Conservation (phyloP, 169 alveolate species). For the Eimeria sp. region DNA sequence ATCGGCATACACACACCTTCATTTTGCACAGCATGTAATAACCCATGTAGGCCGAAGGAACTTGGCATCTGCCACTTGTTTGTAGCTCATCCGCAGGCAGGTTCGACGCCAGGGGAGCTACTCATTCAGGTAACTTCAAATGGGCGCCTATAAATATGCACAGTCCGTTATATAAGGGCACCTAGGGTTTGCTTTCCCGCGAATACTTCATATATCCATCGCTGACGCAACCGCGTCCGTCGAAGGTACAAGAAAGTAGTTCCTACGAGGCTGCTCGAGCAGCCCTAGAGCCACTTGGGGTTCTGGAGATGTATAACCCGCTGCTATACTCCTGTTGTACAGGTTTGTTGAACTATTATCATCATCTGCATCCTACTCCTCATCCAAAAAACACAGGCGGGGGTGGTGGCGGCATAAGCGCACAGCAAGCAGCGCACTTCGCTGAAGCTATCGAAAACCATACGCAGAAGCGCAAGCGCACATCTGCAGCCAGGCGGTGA, state of each 20-base stretch:
- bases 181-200: constrained; percentile 13
- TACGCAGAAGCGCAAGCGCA: constrained; percentile 19
- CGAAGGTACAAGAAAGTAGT: background rate
- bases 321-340: constrained; percentile 42
- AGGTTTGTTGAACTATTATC: background rate
- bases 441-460: constrained; percentile 4
- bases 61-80: constrained; percentile 39
- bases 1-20: background rate
- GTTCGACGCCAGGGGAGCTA: constrained; percentile 13
- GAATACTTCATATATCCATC: constrained; percentile 18
- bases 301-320: constrained; percentile 43
- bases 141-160: background rate
- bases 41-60: constrained; percentile 5
- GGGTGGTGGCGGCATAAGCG: constrained; percentile 15
- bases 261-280: constrained; percentile 16
- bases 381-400: background rate
- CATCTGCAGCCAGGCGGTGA: constrained; percentile 17
- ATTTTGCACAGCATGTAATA: background rate
- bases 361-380: too few species aligned
- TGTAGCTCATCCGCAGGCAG: constrained; percentile 56
- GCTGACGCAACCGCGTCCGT: background rate
- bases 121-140: background rate
- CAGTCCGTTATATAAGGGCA: background rate
- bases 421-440: constrained; percentile 34
- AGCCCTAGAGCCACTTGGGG: constrained; percentile 7